A percentile compares a stretch with the other conserved stretches of the same genome.
Conservation (phyloP, 2,329 filamentous ascomycete species). For the Penicillium sp. region DNA sequence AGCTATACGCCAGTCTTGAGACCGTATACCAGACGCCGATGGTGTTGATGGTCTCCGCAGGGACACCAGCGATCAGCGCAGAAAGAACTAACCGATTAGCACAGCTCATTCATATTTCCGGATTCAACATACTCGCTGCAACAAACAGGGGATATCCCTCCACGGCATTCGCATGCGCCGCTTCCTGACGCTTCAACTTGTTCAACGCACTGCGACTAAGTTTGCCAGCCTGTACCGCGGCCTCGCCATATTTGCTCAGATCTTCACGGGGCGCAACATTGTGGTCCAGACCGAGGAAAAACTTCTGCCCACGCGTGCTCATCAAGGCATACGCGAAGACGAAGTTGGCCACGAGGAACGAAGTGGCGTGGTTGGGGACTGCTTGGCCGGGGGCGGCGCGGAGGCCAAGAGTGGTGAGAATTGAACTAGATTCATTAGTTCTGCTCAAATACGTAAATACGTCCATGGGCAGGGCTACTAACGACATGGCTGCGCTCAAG, state of each 20-base stretch:
- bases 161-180: conserved; percentile 36
- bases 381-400: conserved; percentile 19
- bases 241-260: conserved; percentile 40
- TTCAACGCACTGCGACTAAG: conserved; percentile 41
- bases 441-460: neutral
- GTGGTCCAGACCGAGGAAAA: conserved; percentile 40
- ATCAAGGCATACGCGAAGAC: conserved; percentile 42
- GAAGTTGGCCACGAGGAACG: conserved; percentile 46
- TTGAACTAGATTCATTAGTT: conserved; percentile 15
- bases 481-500: conserved; percentile 15
- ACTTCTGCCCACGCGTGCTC: conserved; percentile 41
- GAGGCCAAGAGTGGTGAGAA: conserved; percentile 30
- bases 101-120: neutral
- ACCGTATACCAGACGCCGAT: conserved; percentile 43
- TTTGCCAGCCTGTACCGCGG: conserved; percentile 41
- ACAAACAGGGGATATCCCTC: conserved; percentile 46
- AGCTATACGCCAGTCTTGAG: conserved; percentile 38
- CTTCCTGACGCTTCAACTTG: conserved; percentile 41
- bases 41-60: conserved; percentile 40
- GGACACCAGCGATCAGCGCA: conserved; percentile 40
- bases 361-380: conserved; percentile 31
- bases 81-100: conserved; percentile 32
- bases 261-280: conserved; percentile 45
- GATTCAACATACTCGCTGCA: conserved; percentile 33
- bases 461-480: neutral